Conservation (phyloP, 2,329 filamentous ascomycete species). For the Botrytis tulipae region DNA sequence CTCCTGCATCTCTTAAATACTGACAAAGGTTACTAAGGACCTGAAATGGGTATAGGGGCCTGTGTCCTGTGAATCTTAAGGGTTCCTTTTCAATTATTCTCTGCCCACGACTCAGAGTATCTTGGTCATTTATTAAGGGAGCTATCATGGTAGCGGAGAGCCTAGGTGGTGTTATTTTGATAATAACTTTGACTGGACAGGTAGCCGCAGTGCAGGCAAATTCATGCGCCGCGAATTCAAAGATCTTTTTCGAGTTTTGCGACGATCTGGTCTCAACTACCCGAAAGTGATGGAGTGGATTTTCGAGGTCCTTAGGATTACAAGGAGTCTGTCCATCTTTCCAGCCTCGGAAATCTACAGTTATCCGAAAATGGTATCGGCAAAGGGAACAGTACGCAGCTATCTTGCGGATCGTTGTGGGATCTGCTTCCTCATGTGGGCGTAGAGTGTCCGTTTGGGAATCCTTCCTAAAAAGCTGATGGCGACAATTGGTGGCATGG, state of each 20-base stretch:
- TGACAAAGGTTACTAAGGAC: conserved; percentile 55
- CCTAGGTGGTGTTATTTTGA: conserved; percentile 53
- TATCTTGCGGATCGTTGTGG: conserved; percentile 50
- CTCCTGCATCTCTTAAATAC: conserved; percentile 57
- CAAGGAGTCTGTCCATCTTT: conserved; percentile 36
- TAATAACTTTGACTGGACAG: conserved; percentile 53
- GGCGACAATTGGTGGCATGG: conserved; percentile 51
- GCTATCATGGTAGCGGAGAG: conserved; percentile 48
- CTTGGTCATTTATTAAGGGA: conserved; percentile 52
- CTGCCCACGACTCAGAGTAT: conserved; percentile 53
- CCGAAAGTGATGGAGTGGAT: conserved; percentile 62
- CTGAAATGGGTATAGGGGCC: conserved; percentile 51
- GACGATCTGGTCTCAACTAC: conserved; percentile 41
- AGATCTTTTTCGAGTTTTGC: conserved; percentile 37
- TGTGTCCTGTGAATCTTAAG: conserved; percentile 50
- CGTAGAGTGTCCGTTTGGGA: conserved; percentile 50
- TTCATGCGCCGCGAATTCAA: conserved; percentile 44
- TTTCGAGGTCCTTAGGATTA: conserved; percentile 43
- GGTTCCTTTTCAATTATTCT: conserved; percentile 51
- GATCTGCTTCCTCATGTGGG: conserved; percentile 42
- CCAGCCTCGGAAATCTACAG: conserved; percentile 50
- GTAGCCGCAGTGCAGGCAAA: conserved; percentile 59
- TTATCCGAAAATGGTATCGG: conserved; percentile 59
- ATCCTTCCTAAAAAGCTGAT: conserved; percentile 57
- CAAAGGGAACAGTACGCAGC: conserved; percentile 61